A percentile compares a stretch with the other conserved stretches of the same genome.
These are phyloP conservation scores for Colletotrichum aenigma DNA, from an alignment of 2,329 filamentous ascomycete genomes.

Conservation along the genomic window DNA sequence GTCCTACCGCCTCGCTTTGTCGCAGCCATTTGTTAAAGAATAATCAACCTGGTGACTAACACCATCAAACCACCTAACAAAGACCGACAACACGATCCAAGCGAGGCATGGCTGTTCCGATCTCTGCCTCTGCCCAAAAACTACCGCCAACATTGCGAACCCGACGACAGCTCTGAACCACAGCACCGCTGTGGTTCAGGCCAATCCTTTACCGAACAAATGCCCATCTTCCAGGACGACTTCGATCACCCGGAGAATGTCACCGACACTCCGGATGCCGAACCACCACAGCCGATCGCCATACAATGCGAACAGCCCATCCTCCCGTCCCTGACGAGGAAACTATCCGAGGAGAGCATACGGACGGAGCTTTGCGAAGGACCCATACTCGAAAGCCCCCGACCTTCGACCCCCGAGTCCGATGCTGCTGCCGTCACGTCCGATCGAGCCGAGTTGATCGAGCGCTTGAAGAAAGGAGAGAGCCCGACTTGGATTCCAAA, in stretches of 20 bases:
- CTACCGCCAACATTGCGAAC: constrained; percentile 15
- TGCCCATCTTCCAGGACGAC: constrained; percentile 65
- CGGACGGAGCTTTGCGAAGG: constrained; percentile 66
- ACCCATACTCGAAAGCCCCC: constrained; percentile 50
- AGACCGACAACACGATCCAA: not conserved
- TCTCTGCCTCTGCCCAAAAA: not conserved
- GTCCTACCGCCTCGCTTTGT: constrained; percentile 6
- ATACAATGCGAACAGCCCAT: not conserved
- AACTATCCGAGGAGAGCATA: constrained; percentile 64
- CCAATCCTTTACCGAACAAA: constrained; percentile 22
- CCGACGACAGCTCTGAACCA: constrained; percentile 20
- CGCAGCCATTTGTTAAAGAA: constrained; percentile 9
- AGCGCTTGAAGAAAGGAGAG: constrained; percentile 80
- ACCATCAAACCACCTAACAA: constrained; percentile 15
- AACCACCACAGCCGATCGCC: not conserved
- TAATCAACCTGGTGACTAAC: constrained; percentile 19
- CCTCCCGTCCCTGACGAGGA: constrained; percentile 30
- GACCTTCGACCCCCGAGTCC: constrained; percentile 31
- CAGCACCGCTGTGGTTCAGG: constrained; percentile 38
- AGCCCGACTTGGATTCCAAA: constrained; percentile 76
- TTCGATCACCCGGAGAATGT: constrained; percentile 37
- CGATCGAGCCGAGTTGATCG: constrained; percentile 80
- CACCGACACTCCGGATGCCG: constrained; percentile 1
- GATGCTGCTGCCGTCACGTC: constrained; percentile 40
- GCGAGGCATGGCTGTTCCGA: constrained; percentile 6